phyloP scores from a whole-genome alignment of 2,329 filamentous ascomycete species.

The Colletotrichum limetticola region DNA sequence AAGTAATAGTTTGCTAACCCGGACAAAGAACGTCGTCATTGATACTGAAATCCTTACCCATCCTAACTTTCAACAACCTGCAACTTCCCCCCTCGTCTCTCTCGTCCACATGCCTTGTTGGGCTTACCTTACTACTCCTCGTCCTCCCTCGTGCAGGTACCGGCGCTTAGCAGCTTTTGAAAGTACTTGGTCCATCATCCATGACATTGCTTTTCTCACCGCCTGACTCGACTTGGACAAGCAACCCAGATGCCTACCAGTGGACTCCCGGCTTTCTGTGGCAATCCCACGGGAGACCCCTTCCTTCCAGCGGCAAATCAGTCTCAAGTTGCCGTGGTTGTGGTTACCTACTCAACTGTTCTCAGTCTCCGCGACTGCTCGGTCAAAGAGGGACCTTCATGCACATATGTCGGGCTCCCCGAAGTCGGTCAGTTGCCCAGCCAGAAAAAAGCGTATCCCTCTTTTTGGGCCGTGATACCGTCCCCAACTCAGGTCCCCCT shows the following conservation, averaged over 20 bases:
- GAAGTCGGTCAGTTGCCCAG: slow-evolving; percentile 9
- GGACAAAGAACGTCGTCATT: background rate
- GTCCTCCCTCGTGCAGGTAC: background rate
- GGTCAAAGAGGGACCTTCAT: slow-evolving; percentile 13
- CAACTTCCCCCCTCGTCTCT: background rate
- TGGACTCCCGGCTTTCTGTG: slow-evolving; percentile 24
- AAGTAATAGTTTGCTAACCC: slow-evolving; percentile 8
- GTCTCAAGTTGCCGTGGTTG: slow-evolving; percentile 4
- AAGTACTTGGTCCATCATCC: background rate
- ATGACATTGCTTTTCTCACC: slow-evolving; percentile 24
- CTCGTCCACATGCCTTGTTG: background rate
- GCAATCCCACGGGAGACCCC: slow-evolving; percentile 30
- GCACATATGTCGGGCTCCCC: slow-evolving; percentile 26
- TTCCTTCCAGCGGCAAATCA: slow-evolving; percentile 21
- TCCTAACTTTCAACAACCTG: background rate
- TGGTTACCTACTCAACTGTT: background rate
- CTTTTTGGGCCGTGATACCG: background rate
- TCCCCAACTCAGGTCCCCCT: background rate
- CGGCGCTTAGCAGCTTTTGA: slow-evolving; percentile 5
- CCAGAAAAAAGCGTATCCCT: background rate
- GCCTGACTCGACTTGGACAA: slow-evolving; percentile 32
- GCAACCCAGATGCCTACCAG: slow-evolving; percentile 32
- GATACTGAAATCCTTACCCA: background rate
- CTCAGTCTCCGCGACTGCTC: background rate
- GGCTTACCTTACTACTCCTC: background rate